phyloP scores from a whole-genome alignment of 78 protist species.

The Pirum gemmata region DNA sequence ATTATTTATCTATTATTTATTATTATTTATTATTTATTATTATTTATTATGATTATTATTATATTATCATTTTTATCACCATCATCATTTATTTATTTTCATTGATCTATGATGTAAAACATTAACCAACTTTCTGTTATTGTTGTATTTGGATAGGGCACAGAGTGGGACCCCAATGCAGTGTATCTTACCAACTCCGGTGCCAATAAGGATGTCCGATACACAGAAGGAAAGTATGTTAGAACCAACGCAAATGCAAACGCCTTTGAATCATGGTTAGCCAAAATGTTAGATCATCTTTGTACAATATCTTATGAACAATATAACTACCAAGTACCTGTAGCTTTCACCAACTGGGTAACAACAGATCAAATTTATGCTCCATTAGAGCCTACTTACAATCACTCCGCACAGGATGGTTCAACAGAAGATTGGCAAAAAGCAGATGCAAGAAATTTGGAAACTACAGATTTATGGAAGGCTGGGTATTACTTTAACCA shows the following conservation, averaged over 20 bases:
- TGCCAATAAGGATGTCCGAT: neutral
- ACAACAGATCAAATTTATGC: slow-evolving; percentile 13
- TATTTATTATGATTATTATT: no score
- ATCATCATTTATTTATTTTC: no score
- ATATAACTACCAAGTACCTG: neutral
- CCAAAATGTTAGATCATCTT: neutral
- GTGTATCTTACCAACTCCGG: neutral
- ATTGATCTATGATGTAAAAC: no score
- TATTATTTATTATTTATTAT: no score
- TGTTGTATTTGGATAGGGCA: no score
- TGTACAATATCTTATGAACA: neutral
- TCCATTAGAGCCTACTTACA: slow-evolving; percentile 2
- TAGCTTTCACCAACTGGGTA: slow-evolving; percentile 31
- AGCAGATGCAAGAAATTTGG: slow-evolving; percentile 8
- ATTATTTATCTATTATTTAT: no score
- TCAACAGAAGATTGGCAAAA: slow-evolving; percentile 24
- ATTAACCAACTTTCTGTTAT: no score
- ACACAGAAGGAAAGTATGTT: neutral
- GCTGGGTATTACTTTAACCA: slow-evolving; percentile 20
- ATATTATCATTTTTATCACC: no score
- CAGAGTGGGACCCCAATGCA: neutral
- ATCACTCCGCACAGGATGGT: neutral
- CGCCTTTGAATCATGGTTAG: slow-evolving; percentile 37
- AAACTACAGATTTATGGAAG: neutral
- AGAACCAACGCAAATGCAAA: neutral